A percentile compares a stretch with the other conserved stretches of the same genome.
Evolutionary conservation across 257 asterid genomes (phyloP).

Genomic region (Nicotiana undulata): DNA sequence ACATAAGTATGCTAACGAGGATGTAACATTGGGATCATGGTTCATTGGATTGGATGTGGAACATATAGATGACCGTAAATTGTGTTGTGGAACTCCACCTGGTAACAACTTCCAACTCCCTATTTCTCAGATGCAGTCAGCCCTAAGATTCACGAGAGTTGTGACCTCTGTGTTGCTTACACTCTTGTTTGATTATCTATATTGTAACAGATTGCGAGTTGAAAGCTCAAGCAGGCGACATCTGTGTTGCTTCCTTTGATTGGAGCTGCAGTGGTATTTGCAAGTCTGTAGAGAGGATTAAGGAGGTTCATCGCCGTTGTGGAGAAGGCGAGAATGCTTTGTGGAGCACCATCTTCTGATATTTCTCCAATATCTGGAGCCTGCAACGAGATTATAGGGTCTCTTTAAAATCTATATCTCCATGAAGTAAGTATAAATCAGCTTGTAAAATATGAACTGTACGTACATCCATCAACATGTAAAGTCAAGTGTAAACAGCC

Average conservation of each 20-base stretch:
- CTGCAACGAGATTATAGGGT: background rate
- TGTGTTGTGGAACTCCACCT: slow-evolving; percentile 95
- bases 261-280: slow-evolving; percentile 98
- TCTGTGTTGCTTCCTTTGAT: slow-evolving; percentile 82
- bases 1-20: slow-evolving; percentile 84
- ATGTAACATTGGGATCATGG: slow-evolving; percentile 86
- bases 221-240: slow-evolving; percentile 93
- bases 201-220: slow-evolving; percentile 69
- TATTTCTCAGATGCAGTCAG: background rate
- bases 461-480: background rate
- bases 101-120: slow-evolving; percentile 33
- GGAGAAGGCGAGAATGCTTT: slow-evolving; percentile 70
- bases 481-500: background rate
- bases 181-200: background rate
- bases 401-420: slow-evolving; percentile 11
- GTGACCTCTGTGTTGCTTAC: background rate
- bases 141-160: background rate
- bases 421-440: slow-evolving; percentile 13
- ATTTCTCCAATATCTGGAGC: slow-evolving; percentile 12
- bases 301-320: slow-evolving; percentile 81
- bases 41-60: slow-evolving; percentile 83
- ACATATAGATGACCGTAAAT: slow-evolving; percentile 79
- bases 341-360: slow-evolving; percentile 52
- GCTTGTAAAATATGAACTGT: slow-evolving; percentile 24
- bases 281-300: slow-evolving; percentile 77